Percentiles rank a stretch among this genome's conserved stretches.
These are phyloP conservation scores for Gillenia trifoliata DNA, from an alignment of 306 rosid species.

Conservation along the genomic window DNA sequence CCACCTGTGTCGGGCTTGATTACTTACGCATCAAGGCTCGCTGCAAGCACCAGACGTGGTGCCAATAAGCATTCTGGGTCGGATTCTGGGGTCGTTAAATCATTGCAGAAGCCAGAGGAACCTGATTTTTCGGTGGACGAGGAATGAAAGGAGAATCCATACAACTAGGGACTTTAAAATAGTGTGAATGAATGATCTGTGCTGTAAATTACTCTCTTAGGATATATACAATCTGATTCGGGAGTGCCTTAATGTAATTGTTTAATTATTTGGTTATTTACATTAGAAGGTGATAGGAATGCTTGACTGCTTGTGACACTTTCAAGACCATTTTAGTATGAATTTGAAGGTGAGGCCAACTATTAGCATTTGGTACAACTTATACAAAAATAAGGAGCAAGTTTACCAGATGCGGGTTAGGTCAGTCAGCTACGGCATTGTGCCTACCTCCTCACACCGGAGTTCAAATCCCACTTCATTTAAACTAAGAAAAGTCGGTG, in stretches of 20 bases:
- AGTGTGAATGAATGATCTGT: neutral
- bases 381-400: neutral
- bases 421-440: too few species aligned
- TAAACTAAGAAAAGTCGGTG: neutral
- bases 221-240: neutral
- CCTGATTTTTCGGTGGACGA: conserved; percentile 65
- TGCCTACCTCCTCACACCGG: too few species aligned
- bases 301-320: neutral
- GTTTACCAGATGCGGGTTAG: neutral
- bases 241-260: neutral
- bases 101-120: conserved; percentile 74
- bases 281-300: neutral
- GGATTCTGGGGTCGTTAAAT: conserved; percentile 44
- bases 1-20: conserved; percentile 20
- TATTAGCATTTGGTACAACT: neutral
- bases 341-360: neutral
- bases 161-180: neutral
- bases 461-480: neutral
- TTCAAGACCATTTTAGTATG: neutral
- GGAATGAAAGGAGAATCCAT: conserved; percentile 1
- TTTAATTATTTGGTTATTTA: neutral
- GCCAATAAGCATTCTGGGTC: conserved; percentile 32
- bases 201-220: neutral
- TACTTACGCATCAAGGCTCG: conserved; percentile 20
- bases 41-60: conserved; percentile 33